Evolutionary conservation across 768 basidiomycete species (phyloP).

Genomic region (Megacollybia marginata): DNA sequence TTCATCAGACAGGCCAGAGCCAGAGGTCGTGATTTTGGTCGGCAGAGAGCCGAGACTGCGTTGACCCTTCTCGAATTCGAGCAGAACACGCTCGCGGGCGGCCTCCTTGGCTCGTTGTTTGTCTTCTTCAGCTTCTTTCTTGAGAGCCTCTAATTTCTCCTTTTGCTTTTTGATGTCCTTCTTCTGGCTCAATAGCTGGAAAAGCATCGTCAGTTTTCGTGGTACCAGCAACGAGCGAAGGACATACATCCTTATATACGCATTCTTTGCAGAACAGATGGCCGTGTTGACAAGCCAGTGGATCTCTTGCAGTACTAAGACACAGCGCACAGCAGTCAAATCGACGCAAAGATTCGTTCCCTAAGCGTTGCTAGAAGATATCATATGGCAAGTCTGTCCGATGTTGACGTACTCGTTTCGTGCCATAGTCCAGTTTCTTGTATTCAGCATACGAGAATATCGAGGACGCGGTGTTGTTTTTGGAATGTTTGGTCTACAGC

Average conservation of each 20-base stretch:
- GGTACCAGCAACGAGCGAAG: constrained; percentile 9
- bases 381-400: neutral
- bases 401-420: constrained; percentile 48
- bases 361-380: constrained; percentile 56
- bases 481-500: constrained; percentile 72
- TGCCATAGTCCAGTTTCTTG: constrained; percentile 80
- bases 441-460: constrained; percentile 89
- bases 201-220: neutral
- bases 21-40: constrained; percentile 32
- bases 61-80: constrained; percentile 86
- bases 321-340: constrained; percentile 92
- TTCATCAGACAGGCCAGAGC: constrained; percentile 30
- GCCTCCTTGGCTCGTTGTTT: constrained; percentile 56
- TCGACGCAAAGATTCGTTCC: constrained; percentile 86
- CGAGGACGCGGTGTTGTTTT: constrained; percentile 84
- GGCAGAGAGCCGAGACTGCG: constrained; percentile 38
- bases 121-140: constrained; percentile 77
- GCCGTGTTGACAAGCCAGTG: constrained; percentile 72
- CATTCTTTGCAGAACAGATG: constrained; percentile 98
- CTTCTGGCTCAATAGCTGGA: constrained; percentile 69
- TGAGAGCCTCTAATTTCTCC: constrained; percentile 63
- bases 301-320: constrained; percentile 74
- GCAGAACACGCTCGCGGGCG: constrained; percentile 83
- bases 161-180: constrained; percentile 92
- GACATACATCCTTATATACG: constrained; percentile 76